Percentiles rank a stretch among this genome's conserved stretches.
Evolutionary conservation across 2,329 filamentous ascomycete genomes (phyloP).

Genomic region (Fusarium tjaetaba): DNA sequence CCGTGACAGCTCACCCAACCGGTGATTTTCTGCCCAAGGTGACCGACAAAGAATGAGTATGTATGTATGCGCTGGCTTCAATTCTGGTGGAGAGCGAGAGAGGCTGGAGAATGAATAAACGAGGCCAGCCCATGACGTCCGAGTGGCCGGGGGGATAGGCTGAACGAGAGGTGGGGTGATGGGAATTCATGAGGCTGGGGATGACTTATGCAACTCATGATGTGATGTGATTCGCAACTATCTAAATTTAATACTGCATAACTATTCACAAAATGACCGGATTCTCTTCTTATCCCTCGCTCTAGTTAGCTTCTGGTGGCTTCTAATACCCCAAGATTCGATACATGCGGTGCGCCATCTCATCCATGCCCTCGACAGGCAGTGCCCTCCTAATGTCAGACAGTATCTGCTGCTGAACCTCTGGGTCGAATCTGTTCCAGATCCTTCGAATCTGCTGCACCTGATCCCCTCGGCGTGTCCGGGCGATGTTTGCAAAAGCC

Average conservation of each 20-base stretch:
- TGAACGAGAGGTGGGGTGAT: conserved; percentile 26
- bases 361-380: conserved; percentile 13
- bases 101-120: conserved; percentile 38
- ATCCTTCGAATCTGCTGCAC: conserved; percentile 26
- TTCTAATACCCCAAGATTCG: conserved; percentile 26
- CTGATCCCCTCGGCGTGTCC: conserved; percentile 3
- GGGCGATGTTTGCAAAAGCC: conserved; percentile 39
- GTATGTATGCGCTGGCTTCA: conserved; percentile 29
- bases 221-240: conserved; percentile 16
- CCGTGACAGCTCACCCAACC: background rate
- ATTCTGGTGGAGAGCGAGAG: conserved; percentile 27
- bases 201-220: conserved; percentile 34
- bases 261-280: conserved; percentile 13
- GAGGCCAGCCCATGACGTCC: conserved; percentile 40
- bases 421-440: conserved; percentile 38
- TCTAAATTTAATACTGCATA: conserved; percentile 4
- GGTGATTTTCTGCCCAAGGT: conserved; percentile 9
- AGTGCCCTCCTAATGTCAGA: conserved; percentile 27
- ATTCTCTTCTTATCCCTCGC: background rate
- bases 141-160: conserved; percentile 31
- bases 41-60: conserved; percentile 7
- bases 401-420: conserved; percentile 32
- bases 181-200: conserved; percentile 40
- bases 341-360: conserved; percentile 36
- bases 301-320: background rate